Evolutionary conservation across 495 filamentous ascomycete species (phyloP), one percentile per base, ranked within the genome.

Genomic region (Usnea hakonensis): DNA sequence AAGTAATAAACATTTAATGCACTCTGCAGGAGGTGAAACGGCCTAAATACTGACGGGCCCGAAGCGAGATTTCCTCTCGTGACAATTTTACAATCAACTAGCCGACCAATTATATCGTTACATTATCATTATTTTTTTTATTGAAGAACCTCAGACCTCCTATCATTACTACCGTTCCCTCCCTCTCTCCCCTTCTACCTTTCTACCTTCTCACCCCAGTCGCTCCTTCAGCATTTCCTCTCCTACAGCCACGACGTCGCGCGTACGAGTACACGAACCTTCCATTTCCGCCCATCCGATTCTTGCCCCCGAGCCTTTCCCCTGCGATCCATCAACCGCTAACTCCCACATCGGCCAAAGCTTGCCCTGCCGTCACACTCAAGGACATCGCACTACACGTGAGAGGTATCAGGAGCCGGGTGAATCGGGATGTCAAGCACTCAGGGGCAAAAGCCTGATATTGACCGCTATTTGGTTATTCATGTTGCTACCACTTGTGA

Each of bases 401-500:
- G 16, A 32, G 50, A 62, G 53, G 43, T 32, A 26, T 37, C n/a
- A n/a, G 46, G 40, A 35, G 60, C 28, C 32, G 48, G 40, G 60
- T 14, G 17, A 8, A 43, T 55, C 53, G 36, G 37, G 11, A 77
- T 77, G 75, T 68, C 75, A 23, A 72, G 66, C 60, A 63, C 62
- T 11, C 63, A 64, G 41, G 63, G 64, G 40, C 70, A 69, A 55
- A 67, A 70, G 57, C 77, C 79, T 63, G 90, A 88, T 78, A 85
- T 92, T 77, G 94, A 97, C 78, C 88, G 91, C 70, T 97, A 95
- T 74, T 87, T 96, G 65, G 90, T 98, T 69, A 94, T 97, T 72
- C 94, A 97, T 76, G 93, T 97, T 68, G 94, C 95, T 63, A 98
- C 95, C 36, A 98, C 94, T 66, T 97, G 94, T 77, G 94, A 97